A percentile compares a stretch with the other conserved stretches of the same genome.
Evolutionary conservation across 176 grass and related monocot genomes (phyloP).

Genomic region (Miscanthus lutarioriparius): DNA sequence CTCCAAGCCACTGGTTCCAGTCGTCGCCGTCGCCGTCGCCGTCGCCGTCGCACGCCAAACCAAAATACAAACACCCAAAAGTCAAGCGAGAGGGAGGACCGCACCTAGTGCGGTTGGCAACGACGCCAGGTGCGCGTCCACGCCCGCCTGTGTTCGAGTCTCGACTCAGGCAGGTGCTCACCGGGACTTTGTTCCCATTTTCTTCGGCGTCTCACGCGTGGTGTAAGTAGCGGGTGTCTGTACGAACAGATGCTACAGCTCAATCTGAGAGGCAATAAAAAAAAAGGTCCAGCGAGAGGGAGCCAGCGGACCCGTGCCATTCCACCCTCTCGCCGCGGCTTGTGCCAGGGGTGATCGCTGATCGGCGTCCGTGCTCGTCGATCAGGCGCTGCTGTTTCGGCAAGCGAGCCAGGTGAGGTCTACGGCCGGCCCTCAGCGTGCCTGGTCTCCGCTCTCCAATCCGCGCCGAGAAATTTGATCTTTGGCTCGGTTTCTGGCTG

Average conservation of each 20-base stretch:
- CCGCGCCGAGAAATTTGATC: not conserved
- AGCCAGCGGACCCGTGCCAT: not conserved
- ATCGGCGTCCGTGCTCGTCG: not conserved
- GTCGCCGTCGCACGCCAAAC: constrained; percentile 17
- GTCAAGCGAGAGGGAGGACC: constrained; percentile 19
- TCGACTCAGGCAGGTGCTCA: no score
- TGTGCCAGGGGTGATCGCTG: not conserved
- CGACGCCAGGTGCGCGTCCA: no score
- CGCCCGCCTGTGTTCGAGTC: no score
- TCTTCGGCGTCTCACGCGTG: no score
- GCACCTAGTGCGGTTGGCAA: no score
- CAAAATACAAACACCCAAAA: not conserved
- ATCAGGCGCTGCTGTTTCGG: not conserved
- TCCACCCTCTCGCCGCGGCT: not conserved
- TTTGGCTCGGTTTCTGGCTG: not conserved
- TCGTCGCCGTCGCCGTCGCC: not conserved
- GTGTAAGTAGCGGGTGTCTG: no score
- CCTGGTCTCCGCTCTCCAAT: not conserved
- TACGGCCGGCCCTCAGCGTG: not conserved
- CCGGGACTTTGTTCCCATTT: no score
- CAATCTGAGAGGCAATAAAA: no score
- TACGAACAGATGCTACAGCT: no score
- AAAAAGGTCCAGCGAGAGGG: no score
- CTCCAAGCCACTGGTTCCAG: not conserved
- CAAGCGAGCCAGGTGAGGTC: not conserved